These are phyloP conservation scores for Beta lomatogona DNA, from an alignment of 179 eudicot species.

Conservation along the genomic window DNA sequence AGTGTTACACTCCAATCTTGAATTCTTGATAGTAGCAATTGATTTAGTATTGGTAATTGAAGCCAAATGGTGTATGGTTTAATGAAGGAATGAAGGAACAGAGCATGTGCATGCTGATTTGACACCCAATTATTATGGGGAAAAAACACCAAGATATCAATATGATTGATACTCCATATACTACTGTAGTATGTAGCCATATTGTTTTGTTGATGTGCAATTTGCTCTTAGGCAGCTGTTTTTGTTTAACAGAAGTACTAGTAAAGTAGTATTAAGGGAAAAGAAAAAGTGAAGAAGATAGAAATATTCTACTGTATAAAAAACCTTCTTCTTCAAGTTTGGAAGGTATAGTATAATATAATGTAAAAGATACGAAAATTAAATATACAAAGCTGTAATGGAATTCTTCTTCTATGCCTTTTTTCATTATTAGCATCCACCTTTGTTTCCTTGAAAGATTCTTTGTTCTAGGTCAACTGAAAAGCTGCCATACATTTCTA, in stretches of 20 bases:
- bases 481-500: slow-evolving; percentile 29
- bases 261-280: no score
- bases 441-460: slow-evolving; percentile 15
- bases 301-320: not conserved
- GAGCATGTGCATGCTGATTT: slow-evolving; percentile 33
- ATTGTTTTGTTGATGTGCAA: not conserved
- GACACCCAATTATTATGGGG: slow-evolving; percentile 5
- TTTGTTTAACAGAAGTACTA: not conserved
- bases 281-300: not conserved
- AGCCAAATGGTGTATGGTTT: slow-evolving; percentile 20
- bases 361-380: not conserved
- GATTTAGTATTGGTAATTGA: slow-evolving; percentile 4
- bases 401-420: not conserved
- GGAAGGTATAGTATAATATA: not conserved
- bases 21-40: not conserved
- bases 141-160: not conserved
- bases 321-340: slow-evolving; percentile 8
- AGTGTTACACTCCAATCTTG: not conserved
- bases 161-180: not conserved
- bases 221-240: slow-evolving; percentile 11
- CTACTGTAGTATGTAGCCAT: not conserved
- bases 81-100: slow-evolving; percentile 21
- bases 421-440: not conserved
- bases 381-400: not conserved
- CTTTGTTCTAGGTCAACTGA: slow-evolving; percentile 28